phyloP scores from a whole-genome alignment of 2,329 filamentous ascomycete genomes.

The Phyllosticta ampelicida region DNA sequence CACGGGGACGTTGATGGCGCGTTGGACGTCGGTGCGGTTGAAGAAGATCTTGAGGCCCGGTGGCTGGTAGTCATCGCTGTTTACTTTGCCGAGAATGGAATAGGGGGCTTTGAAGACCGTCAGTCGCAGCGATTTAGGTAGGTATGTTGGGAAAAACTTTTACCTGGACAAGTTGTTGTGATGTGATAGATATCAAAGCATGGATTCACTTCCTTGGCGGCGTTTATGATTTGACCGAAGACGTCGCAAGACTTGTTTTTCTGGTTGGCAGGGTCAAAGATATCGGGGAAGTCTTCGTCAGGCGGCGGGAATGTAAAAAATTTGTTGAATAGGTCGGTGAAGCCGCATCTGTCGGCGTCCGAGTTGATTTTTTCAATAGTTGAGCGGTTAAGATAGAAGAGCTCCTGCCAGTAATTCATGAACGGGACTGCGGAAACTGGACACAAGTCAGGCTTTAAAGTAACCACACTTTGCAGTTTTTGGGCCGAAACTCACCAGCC shows the following conservation, averaged over 20 bases:
- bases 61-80: conserved; percentile 28
- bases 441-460: neutral
- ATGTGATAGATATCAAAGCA: conserved; percentile 44
- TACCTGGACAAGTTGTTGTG: conserved; percentile 22
- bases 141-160: conserved; percentile 39
- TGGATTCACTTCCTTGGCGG: conserved; percentile 34
- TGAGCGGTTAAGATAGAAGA: conserved; percentile 34
- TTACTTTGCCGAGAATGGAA: conserved; percentile 28
- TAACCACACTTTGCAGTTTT: neutral
- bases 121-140: neutral
- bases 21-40: conserved; percentile 42
- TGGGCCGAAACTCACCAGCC: conserved; percentile 16
- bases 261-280: conserved; percentile 14
- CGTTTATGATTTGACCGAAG: conserved; percentile 30
- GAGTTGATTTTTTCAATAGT: conserved; percentile 27
- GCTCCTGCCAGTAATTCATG: conserved; percentile 29
- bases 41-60: conserved; percentile 37
- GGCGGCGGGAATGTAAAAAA: conserved; percentile 31
- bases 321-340: conserved; percentile 28
- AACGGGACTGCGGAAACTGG: conserved; percentile 25
- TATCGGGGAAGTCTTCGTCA: conserved; percentile 22
- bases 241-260: conserved; percentile 18
- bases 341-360: conserved; percentile 26
- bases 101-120: conserved; percentile 20
- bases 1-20: conserved; percentile 38